phyloP scores from a whole-genome alignment of 139 green algal genomes.

The Edaphochlamys debaryana region DNA sequence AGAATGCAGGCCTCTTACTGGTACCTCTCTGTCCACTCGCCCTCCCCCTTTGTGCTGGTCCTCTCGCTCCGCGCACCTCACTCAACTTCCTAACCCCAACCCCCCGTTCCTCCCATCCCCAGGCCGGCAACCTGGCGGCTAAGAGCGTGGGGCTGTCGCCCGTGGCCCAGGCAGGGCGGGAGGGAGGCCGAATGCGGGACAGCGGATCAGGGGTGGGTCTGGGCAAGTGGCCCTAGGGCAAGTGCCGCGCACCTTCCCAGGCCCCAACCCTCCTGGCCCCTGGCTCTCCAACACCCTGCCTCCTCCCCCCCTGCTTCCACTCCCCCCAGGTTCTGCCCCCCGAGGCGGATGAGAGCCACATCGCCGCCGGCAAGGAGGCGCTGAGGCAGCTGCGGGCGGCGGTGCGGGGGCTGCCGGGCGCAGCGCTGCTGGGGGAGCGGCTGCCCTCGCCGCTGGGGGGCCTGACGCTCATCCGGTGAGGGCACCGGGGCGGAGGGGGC shows the following conservation, averaged over 20 bases:
- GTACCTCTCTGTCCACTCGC: neutral
- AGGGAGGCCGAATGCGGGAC: too few species aligned
- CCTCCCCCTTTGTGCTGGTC: too few species aligned
- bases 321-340: constrained; percentile 52
- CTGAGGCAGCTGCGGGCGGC: constrained; percentile 21
- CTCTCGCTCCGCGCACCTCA: too few species aligned
- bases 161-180: too few species aligned
- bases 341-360: constrained; percentile 84
- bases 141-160: neutral
- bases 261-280: too few species aligned
- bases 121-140: constrained; percentile 47
- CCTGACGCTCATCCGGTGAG: neutral
- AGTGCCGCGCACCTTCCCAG: too few species aligned
- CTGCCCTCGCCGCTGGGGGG: constrained; percentile 1
- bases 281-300: too few species aligned
- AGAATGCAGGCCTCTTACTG: neutral
- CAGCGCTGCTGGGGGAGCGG: neutral
- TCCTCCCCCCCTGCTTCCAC: too few species aligned
- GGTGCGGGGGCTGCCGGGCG: neutral
- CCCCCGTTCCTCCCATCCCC: neutral
- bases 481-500: too few species aligned
- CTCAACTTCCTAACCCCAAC: too few species aligned
- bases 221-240: too few species aligned
- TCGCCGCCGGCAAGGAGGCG: constrained; percentile 63
- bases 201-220: too few species aligned